phyloP scores from a whole-genome alignment of 345 rosid genomes.

The Orychophragmus violaceus region DNA sequence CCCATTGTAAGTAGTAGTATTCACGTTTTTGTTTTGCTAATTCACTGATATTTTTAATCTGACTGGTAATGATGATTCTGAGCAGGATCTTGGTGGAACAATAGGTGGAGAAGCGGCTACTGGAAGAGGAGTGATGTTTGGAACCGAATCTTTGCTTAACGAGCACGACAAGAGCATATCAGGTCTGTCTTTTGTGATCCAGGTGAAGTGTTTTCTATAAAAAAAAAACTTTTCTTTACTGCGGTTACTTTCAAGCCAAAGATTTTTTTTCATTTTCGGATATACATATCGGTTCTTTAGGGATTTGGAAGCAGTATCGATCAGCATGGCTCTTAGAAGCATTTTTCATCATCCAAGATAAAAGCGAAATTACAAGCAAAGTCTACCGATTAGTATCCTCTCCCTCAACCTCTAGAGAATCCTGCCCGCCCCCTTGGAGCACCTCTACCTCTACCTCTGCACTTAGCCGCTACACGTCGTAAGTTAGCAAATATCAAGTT shows the following conservation, averaged over 20 bases:
- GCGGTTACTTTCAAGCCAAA: background rate
- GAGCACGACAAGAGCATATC: constrained; percentile 71
- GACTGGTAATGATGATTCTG: background rate
- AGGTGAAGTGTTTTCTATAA: constrained; percentile 47
- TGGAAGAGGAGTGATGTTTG: constrained; percentile 92
- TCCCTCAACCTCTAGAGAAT: no score
- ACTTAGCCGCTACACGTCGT: background rate
- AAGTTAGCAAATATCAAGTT: background rate
- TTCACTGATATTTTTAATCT: background rate
- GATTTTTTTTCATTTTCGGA: background rate
- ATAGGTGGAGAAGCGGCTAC: constrained; percentile 97
- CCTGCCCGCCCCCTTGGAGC: no score
- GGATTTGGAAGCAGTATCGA: no score
- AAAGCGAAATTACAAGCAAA: no score
- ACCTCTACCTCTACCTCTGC: no score
- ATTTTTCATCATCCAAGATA: no score
- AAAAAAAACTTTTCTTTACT: background rate
- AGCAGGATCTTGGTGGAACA: constrained; percentile 95
- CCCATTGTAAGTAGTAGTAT: constrained; percentile 11
- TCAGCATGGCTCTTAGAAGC: no score
- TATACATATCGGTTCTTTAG: constrained; percentile 23
- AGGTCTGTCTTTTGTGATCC: constrained; percentile 75
- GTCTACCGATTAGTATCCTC: no score
- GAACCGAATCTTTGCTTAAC: constrained; percentile 83
- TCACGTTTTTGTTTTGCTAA: background rate